Evolutionary conservation across 441 rosid genomes (phyloP).

Genomic region (Populus hybrid): DNA sequence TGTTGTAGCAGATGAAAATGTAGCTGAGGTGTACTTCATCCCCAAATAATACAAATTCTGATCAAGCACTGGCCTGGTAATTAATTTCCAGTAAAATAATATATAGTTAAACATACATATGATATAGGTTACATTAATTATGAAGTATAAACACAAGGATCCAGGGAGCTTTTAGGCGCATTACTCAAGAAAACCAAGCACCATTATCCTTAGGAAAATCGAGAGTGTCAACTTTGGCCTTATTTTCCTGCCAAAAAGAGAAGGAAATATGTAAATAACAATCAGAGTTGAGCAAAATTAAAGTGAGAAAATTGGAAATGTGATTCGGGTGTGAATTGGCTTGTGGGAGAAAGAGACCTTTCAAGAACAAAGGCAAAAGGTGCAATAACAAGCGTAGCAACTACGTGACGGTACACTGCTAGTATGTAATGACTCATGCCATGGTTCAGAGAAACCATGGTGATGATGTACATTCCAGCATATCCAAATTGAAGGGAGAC

Average conservation of each 20-base stretch:
- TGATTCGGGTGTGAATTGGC: not conserved
- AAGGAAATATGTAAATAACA: not conserved
- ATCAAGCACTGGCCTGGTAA: slow-evolving; percentile 84
- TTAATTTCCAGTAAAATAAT: not conserved
- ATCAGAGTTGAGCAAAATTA: not conserved
- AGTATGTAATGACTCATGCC: slow-evolving; percentile 81
- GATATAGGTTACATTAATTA: too few relatives aligned
- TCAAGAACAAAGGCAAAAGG: slow-evolving; percentile 85
- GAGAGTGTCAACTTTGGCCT: slow-evolving; percentile 88
- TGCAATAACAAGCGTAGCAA: slow-evolving; percentile 60
- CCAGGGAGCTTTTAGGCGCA: not conserved
- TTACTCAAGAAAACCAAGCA: slow-evolving; percentile 88
- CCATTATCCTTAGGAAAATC: slow-evolving; percentile 61
- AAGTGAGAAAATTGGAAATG: not conserved
- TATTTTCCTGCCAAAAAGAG: slow-evolving; percentile 53
- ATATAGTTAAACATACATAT: not conserved
- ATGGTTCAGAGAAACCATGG: slow-evolving; percentile 60
- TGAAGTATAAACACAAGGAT: not conserved
- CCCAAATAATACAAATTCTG: slow-evolving; percentile 81
- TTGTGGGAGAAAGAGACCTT: slow-evolving; percentile 37
- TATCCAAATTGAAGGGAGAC: slow-evolving; percentile 76
- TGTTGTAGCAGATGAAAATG: slow-evolving; percentile 68
- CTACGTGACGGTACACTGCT: slow-evolving; percentile 69
- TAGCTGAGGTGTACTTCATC: slow-evolving; percentile 82
- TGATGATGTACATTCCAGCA: slow-evolving; percentile 79